Percentiles rank a stretch among this genome's conserved stretches.
Conservation (phyloP, 306 rosid species). For the Mucuna pruriens region DNA sequence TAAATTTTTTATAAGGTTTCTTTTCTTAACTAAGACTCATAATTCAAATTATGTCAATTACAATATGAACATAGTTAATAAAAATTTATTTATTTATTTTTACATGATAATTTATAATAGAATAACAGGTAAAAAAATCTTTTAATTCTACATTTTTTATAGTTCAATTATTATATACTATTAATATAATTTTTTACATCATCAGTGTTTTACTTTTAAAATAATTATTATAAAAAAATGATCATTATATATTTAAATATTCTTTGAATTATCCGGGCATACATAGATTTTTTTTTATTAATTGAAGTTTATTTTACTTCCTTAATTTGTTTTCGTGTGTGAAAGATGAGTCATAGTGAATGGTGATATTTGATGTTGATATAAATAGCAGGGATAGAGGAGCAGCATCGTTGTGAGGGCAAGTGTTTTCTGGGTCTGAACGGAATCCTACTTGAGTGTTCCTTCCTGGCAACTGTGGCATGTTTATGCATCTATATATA, state of each 20-base stretch:
- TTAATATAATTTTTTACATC: too few relatives aligned
- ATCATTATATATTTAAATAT: too few relatives aligned
- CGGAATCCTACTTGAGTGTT: constrained; percentile 29
- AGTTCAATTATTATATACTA: too few relatives aligned
- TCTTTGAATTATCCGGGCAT: too few relatives aligned
- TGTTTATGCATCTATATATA: background rate
- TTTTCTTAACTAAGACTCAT: too few relatives aligned
- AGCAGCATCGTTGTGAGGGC: background rate
- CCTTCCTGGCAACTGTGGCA: background rate
- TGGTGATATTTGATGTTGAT: background rate
- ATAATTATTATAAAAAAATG: too few relatives aligned
- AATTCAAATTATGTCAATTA: too few relatives aligned
- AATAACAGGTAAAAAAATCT: background rate
- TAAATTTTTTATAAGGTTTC: too few relatives aligned
- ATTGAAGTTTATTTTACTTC: background rate
- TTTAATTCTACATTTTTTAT: background rate
- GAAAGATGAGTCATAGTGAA: background rate
- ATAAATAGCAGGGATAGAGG: constrained; percentile 9
- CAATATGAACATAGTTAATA: too few relatives aligned
- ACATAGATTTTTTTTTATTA: too few relatives aligned
- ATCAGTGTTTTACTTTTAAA: too few relatives aligned
- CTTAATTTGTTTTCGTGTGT: background rate
- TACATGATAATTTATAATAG: background rate
- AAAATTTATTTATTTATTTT: too few relatives aligned
- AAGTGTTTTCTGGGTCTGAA: constrained; percentile 30